A percentile compares a stretch with the other conserved stretches of the same genome.
Conservation (phyloP, 495 filamentous ascomycete genomes). For the Staphylotrichum tortipilum region DNA sequence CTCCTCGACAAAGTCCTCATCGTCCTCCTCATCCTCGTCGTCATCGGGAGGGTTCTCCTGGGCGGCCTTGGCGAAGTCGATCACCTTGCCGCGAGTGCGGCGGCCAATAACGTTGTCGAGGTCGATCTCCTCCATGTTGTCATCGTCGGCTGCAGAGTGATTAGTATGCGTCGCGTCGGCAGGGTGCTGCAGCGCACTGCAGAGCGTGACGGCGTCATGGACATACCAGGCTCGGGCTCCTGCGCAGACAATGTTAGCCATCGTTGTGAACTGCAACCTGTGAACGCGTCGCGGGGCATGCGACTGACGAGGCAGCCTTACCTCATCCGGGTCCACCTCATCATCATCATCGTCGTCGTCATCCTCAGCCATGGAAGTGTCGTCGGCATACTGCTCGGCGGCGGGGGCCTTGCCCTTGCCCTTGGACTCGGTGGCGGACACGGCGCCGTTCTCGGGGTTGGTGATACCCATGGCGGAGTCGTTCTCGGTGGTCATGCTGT, state of each 20-base stretch:
- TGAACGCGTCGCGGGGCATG: slow-evolving; percentile 2
- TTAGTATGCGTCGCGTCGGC: background rate
- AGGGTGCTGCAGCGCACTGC: background rate
- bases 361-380: slow-evolving; percentile 61
- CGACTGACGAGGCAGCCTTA: slow-evolving; percentile 26
- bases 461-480: slow-evolving; percentile 23
- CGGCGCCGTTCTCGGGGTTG: slow-evolving; percentile 23
- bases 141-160: slow-evolving; percentile 43
- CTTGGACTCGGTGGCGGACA: slow-evolving; percentile 27
- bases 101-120: slow-evolving; percentile 80
- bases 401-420: slow-evolving; percentile 54
- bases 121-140: slow-evolving; percentile 87
- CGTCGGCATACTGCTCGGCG: slow-evolving; percentile 33
- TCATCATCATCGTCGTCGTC: slow-evolving; percentile 54
- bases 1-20: slow-evolving; percentile 46
- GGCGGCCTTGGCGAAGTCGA: slow-evolving; percentile 79
- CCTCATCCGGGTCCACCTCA: slow-evolving; percentile 55
- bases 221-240: slow-evolving; percentile 38
- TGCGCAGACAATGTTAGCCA: slow-evolving; percentile 19
- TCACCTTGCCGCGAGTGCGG: slow-evolving; percentile 76
- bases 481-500: slow-evolving; percentile 34
- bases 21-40: slow-evolving; percentile 75
- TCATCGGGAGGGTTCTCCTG: slow-evolving; percentile 57
- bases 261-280: background rate
- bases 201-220: too few relatives aligned